Evolutionary conservation across 305 asterid genomes (phyloP), one percentile per base, ranked within the genome.

Genomic region (Coffea humblotiana): DNA sequence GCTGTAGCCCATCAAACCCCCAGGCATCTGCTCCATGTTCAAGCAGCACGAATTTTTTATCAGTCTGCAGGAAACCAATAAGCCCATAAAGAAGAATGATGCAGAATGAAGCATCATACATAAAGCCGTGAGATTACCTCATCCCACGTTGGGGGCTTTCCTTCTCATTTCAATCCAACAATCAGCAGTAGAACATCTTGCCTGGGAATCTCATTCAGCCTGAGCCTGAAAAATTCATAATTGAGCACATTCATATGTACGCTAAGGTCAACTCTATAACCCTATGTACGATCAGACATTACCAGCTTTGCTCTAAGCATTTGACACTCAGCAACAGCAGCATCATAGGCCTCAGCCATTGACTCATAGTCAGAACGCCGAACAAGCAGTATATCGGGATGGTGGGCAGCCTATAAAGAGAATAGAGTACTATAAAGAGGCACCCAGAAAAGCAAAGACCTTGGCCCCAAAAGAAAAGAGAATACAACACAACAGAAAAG

Each of bases 271-370:
- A 14, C 10, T 27, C 35, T 48, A 67, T 16, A 61, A 78, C 18
- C 37, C 11, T 37, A 21, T 51, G 2, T 15, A 54, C 3, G 58
- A 69, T 60, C 49, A 51, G 23, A 69, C 66, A 69, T 78, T 54
- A 78, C 81, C 81, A 78, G 76, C 81, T 78, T 78, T 37, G 19
- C 76, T 54, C 60, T 76, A 69, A 78, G 81, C 58, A 78, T 45
- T 78, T 78, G 13, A 58, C 76, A 78, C 67, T 78, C 81, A n/a
- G 76, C 68, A 78, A 78, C 60, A 23, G 81, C 81, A 69, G 70
- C 58, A 13, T 69, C 52, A 21, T 19, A 47, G 74, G 63, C 80
- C 80, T 67, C 35, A 6, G 21, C 61, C 80, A 49, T 51, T 51
- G 67, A 52, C 52, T 66, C 80, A 67, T 77, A 77, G 25, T 77